phyloP scores from a whole-genome alignment of 2,329 filamentous ascomycete species.

The Arthrocladium fulminans region DNA sequence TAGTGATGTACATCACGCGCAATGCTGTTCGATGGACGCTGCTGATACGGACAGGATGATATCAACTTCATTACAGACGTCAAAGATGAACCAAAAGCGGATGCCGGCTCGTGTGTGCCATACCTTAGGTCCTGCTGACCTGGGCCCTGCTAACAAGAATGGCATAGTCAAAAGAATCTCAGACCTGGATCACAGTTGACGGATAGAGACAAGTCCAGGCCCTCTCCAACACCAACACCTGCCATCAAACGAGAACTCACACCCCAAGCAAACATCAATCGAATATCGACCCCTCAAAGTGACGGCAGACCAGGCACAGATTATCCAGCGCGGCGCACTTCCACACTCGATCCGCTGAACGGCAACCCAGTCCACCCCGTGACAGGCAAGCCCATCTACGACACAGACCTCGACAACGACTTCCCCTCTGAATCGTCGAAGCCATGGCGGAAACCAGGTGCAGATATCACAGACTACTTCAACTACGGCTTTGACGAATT shows the following conservation, averaged over 20 bases:
- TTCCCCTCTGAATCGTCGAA: conserved; percentile 67
- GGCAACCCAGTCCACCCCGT: conserved; percentile 68
- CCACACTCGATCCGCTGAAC: conserved; percentile 69
- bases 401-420: conserved; percentile 67
- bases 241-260: conserved; percentile 18
- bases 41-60: conserved; percentile 31
- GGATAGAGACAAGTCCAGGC: conserved; percentile 27
- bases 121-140: not conserved
- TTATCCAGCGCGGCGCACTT: conserved; percentile 62
- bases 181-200: conserved; percentile 29
- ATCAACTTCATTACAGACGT: conserved; percentile 44
- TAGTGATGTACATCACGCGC: conserved; percentile 28
- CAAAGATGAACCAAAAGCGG: conserved; percentile 32
- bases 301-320: conserved; percentile 47
- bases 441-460: conserved; percentile 89
- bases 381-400: conserved; percentile 70
- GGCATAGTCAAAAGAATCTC: conserved; percentile 24
- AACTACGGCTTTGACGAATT: conserved; percentile 64
- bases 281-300: conserved; percentile 25
- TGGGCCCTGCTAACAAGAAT: conserved; percentile 18
- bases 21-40: conserved; percentile 26
- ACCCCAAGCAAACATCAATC: conserved; percentile 24
- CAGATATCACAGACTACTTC: conserved; percentile 79
- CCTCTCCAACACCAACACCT: conserved; percentile 31
- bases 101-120: conserved; percentile 30